Percentiles rank a stretch among this genome's conserved stretches.
These are phyloP conservation scores for Sphaceloma murrayae DNA, from an alignment of 2,329 filamentous ascomycete genomes.

Conservation along the genomic window DNA sequence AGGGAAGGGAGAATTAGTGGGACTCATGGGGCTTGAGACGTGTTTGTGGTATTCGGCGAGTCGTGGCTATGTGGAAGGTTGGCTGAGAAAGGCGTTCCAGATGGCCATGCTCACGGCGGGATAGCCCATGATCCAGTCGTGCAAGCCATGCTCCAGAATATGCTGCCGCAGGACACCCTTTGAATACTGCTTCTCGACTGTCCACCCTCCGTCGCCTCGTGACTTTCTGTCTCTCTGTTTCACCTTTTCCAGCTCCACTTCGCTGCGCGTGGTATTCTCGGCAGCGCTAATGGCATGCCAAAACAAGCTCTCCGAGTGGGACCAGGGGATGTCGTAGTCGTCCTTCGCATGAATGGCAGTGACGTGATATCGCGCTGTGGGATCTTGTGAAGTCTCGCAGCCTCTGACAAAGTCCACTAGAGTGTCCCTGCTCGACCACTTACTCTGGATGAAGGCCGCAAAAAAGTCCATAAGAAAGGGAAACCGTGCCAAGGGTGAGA, in stretches of 20 bases:
- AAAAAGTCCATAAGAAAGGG: constrained; percentile 40
- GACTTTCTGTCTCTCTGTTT: constrained; percentile 34
- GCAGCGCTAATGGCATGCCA: constrained; percentile 49
- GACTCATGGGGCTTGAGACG: not conserved
- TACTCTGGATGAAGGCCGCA: constrained; percentile 39
- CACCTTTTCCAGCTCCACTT: constrained; percentile 38
- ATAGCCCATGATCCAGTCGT: constrained; percentile 51
- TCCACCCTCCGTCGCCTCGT: constrained; percentile 42
- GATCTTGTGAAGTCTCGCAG: constrained; percentile 26
- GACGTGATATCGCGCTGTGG: constrained; percentile 34
- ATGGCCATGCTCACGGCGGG: constrained; percentile 46
- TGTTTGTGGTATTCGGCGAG: not conserved
- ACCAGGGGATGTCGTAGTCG: constrained; percentile 43
- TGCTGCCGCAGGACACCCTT: constrained; percentile 45
- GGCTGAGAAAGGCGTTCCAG: not conserved
- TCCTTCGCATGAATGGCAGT: constrained; percentile 45
- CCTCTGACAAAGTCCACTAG: constrained; percentile 38
- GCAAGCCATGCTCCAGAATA: constrained; percentile 47
- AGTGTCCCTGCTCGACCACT: constrained; percentile 44
- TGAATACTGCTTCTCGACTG: constrained; percentile 39
- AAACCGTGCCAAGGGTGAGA: constrained; percentile 43
- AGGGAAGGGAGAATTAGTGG: not conserved
- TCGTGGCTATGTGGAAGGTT: not conserved
- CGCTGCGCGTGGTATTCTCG: constrained; percentile 28
- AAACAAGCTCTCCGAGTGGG: constrained; percentile 43